Evolutionary conservation across 2,329 filamentous ascomycete species (phyloP).

Genomic region (Parascedosporium putredinis): DNA sequence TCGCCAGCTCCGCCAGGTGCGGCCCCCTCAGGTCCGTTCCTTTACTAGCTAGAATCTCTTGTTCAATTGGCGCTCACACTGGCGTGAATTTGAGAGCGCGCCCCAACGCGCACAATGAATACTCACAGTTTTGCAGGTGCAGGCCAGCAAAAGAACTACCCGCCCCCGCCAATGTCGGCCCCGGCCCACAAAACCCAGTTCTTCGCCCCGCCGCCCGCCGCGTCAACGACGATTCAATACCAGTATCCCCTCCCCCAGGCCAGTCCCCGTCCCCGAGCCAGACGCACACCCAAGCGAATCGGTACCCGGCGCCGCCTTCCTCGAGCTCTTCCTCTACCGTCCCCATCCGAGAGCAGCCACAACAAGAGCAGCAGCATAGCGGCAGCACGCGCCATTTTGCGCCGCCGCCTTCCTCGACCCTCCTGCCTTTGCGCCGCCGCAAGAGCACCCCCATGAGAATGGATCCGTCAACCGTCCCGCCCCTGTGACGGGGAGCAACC

Average conservation of each 20-base stretch:
- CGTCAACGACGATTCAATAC: conserved; percentile 19
- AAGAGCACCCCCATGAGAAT: too few species aligned
- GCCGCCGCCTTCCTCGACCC: not conserved
- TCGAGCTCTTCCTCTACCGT: conserved; percentile 15
- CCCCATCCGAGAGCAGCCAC: too few species aligned
- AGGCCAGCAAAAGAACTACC: conserved; percentile 13
- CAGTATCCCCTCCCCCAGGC: conserved; percentile 21
- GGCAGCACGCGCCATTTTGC: conserved; percentile 8
- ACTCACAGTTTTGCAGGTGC: conserved; percentile 8
- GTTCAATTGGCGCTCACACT: not conserved
- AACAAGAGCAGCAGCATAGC: conserved; percentile 14
- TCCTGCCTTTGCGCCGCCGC: too few species aligned
- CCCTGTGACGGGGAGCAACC: too few species aligned
- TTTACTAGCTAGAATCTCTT: not conserved
- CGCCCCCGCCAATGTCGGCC: conserved; percentile 27
- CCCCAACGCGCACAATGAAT: not conserved
- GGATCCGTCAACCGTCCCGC: too few species aligned
- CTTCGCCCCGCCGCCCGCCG: conserved; percentile 27
- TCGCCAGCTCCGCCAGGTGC: conserved; percentile 33
- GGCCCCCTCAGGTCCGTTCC: conserved; percentile 18
- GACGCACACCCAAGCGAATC: conserved; percentile 11
- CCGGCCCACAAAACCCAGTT: conserved; percentile 34
- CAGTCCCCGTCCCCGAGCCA: conserved; percentile 16
- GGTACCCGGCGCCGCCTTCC: conserved; percentile 18
- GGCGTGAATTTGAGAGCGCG: not conserved